Conservation (phyloP, 2,329 filamentous ascomycete genomes). For the Pyricularia sp. region DNA sequence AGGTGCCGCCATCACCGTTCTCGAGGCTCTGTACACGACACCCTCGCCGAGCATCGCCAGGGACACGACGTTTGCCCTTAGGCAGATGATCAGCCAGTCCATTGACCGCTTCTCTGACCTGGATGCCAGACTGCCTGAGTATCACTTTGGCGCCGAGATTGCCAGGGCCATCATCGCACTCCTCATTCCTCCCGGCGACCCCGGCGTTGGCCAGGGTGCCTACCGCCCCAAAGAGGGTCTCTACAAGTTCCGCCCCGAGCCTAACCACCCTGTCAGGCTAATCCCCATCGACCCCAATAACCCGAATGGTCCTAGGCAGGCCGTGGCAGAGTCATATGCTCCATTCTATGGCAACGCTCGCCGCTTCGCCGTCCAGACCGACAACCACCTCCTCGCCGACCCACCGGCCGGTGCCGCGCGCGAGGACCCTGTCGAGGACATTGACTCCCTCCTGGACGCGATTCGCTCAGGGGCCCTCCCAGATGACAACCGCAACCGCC, state of each 20-base stretch:
- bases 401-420: constrained; percentile 2
- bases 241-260: constrained; percentile 10
- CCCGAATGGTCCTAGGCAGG: background rate
- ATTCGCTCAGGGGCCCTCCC: constrained; percentile 6
- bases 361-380: constrained; percentile 7
- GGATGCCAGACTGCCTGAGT: constrained; percentile 3
- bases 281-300: constrained; percentile 7
- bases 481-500: constrained; percentile 6
- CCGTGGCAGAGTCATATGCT: constrained; percentile 1
- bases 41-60: constrained; percentile 6
- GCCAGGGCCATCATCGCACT: constrained; percentile 7
- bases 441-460: constrained; percentile 7
- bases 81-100: constrained; percentile 5
- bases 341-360: constrained; percentile 7
- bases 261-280: constrained; percentile 10
- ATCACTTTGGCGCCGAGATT: background rate
- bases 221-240: constrained; percentile 8
- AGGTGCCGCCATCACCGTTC: constrained; percentile 6
- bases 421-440: constrained; percentile 5
- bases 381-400: constrained; percentile 7
- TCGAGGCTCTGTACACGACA: constrained; percentile 6
- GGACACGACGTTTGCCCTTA: constrained; percentile 7
- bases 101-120: constrained; percentile 3
- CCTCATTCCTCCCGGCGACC: constrained; percentile 7
- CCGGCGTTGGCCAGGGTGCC: constrained; percentile 6